These are phyloP conservation scores for Colletotrichum magnum DNA, from an alignment of 2,329 filamentous ascomycete species.

Conservation along the genomic window DNA sequence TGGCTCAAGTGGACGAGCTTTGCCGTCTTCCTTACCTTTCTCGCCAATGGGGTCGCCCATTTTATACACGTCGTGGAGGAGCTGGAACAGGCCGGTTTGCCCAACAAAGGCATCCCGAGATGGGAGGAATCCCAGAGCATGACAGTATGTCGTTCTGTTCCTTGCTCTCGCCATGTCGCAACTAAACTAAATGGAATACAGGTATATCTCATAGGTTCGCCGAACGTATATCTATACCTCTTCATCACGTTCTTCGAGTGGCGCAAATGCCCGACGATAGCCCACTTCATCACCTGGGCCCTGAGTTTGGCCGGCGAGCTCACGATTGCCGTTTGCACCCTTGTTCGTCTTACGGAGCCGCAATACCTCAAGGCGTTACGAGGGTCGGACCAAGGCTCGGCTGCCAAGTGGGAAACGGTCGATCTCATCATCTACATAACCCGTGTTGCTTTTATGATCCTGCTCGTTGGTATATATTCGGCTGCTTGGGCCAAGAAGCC, in stretches of 20 bases:
- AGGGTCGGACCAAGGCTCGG: not conserved
- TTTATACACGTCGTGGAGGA: slow-evolving; percentile 37
- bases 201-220: slow-evolving; percentile 88
- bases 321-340: slow-evolving; percentile 77
- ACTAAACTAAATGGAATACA: slow-evolving; percentile 53
- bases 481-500: slow-evolving; percentile 58
- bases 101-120: slow-evolving; percentile 6
- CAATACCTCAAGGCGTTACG: slow-evolving; percentile 29
- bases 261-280: slow-evolving; percentile 82
- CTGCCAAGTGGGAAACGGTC: slow-evolving; percentile 69
- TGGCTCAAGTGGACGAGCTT: slow-evolving; percentile 83
- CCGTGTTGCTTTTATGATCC: slow-evolving; percentile 77
- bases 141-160: slow-evolving; percentile 19
- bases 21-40: slow-evolving; percentile 79
- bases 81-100: slow-evolving; percentile 19
- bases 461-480: slow-evolving; percentile 66
- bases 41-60: slow-evolving; percentile 77
- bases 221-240: slow-evolving; percentile 89
- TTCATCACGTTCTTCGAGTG: slow-evolving; percentile 90
- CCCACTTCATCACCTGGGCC: slow-evolving; percentile 86
- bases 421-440: slow-evolving; percentile 77
- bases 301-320: slow-evolving; percentile 81
- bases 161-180: slow-evolving; percentile 37
- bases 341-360: slow-evolving; percentile 71
- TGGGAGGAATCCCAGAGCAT: slow-evolving; percentile 38